Evolutionary conservation across 164 flowering plant species (phyloP).

Genomic region (Nymphaea colorata): DNA sequence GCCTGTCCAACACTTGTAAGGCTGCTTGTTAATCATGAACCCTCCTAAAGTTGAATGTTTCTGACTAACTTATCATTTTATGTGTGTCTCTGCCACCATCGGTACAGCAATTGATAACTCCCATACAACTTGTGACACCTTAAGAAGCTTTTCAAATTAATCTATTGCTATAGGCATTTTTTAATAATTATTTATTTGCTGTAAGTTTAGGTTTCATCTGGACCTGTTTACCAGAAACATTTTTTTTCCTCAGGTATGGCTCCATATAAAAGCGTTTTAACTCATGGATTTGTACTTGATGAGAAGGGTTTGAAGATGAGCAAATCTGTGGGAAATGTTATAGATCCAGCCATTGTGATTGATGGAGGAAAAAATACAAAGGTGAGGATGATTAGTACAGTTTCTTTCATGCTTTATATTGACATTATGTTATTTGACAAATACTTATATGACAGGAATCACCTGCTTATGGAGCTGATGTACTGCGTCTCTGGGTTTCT

Average conservation of each 20-base stretch:
- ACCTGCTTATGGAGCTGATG: constrained; percentile 94
- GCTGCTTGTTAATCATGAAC: too few relatives aligned
- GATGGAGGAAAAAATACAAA: constrained; percentile 75
- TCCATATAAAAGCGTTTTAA: constrained; percentile 75
- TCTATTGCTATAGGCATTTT: too few relatives aligned
- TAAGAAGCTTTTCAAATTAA: too few relatives aligned
- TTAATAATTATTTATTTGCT: too few relatives aligned
- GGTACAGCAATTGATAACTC: too few relatives aligned
- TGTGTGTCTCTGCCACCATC: too few relatives aligned
- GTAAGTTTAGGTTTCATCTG: too few relatives aligned
- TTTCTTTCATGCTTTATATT: background rate
- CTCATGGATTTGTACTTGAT: constrained; percentile 97
- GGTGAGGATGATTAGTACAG: constrained; percentile 26
- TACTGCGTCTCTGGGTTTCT: constrained; percentile 93
- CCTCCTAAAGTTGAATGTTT: too few relatives aligned
- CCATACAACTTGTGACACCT: too few relatives aligned
- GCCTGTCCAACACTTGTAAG: too few relatives aligned
- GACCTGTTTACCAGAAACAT: background rate
- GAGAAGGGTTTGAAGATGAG: constrained; percentile 98
- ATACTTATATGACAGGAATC: constrained; percentile 42
- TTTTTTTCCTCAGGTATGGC: constrained; percentile 55
- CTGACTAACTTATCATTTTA: too few relatives aligned
- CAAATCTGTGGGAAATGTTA: constrained; percentile 96
- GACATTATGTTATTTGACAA: too few relatives aligned
- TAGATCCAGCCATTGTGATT: constrained; percentile 74